phyloP scores from a whole-genome alignment of 2,329 filamentous ascomycete species.

The Phialophora macrospora region DNA sequence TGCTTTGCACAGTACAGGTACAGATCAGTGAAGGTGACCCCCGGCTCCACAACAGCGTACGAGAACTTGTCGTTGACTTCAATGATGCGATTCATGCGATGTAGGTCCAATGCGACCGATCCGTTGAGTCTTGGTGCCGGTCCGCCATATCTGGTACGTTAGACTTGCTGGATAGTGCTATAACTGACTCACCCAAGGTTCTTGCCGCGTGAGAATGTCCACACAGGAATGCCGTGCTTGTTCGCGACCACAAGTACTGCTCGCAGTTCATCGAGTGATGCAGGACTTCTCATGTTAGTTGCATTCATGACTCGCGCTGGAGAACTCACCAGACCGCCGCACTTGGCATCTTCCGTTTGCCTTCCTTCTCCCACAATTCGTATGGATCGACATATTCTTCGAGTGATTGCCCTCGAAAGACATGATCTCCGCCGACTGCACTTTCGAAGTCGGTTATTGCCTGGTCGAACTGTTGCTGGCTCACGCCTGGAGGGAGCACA shows the following conservation, averaged over 20 bases:
- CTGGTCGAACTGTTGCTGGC: slow-evolving; percentile 23
- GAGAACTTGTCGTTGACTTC: slow-evolving; percentile 44
- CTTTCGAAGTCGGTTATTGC: slow-evolving; percentile 21
- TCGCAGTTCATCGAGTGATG: slow-evolving; percentile 29
- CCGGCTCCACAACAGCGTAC: slow-evolving; percentile 48
- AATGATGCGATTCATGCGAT: slow-evolving; percentile 44
- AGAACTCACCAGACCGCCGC: slow-evolving; percentile 29
- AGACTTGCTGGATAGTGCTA: slow-evolving; percentile 1
- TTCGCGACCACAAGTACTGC: slow-evolving; percentile 33
- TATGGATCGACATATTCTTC: slow-evolving; percentile 36
- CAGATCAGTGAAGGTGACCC: slow-evolving; percentile 55
- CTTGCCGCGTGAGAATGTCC: slow-evolving; percentile 37
- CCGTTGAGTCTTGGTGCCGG: slow-evolving; percentile 54
- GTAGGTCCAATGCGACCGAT: slow-evolving; percentile 53
- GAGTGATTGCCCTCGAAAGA: slow-evolving; percentile 17
- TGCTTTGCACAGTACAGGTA: slow-evolving; percentile 50
- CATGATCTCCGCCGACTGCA: slow-evolving; percentile 25
- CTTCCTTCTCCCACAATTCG: slow-evolving; percentile 32
- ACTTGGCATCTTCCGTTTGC: slow-evolving; percentile 31
- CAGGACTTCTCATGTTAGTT: slow-evolving; percentile 16
- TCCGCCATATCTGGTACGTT: slow-evolving; percentile 53
- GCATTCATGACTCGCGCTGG: background rate
- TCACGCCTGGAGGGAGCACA: slow-evolving; percentile 30
- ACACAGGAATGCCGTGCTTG: slow-evolving; percentile 34
- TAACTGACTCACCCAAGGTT: slow-evolving; percentile 32